Evolutionary conservation across 805 yeast genomes (phyloP).

Genomic region (Nakazawaea sp.): DNA sequence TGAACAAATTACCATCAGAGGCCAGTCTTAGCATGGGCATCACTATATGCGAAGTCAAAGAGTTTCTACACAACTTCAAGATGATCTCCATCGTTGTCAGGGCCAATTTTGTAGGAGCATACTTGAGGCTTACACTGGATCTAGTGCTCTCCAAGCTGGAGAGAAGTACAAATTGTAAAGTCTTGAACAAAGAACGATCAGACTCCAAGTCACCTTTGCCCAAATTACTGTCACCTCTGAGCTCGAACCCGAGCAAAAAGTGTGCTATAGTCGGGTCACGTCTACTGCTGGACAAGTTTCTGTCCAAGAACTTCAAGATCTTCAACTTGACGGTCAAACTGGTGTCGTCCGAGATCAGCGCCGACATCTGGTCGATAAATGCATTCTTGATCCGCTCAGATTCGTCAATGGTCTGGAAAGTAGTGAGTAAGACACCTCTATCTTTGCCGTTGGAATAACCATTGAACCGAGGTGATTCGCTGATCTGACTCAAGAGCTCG

Average conservation of each 20-base stretch:
- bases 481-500: slow-evolving; percentile 42
- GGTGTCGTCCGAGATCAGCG: slow-evolving; percentile 30
- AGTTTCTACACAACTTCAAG: slow-evolving; percentile 51
- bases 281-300: slow-evolving; percentile 35
- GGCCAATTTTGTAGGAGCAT: slow-evolving; percentile 52
- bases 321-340: slow-evolving; percentile 45
- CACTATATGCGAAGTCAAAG: slow-evolving; percentile 43
- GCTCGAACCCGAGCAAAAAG: slow-evolving; percentile 68
- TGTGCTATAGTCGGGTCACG: slow-evolving; percentile 56
- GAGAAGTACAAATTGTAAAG: slow-evolving; percentile 43
- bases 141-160: slow-evolving; percentile 36
- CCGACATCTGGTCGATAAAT: slow-evolving; percentile 60
- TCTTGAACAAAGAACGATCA: slow-evolving; percentile 45
- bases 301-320: slow-evolving; percentile 50
- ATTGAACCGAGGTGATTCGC: slow-evolving; percentile 40
- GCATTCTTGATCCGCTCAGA: slow-evolving; percentile 66
- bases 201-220: slow-evolving; percentile 44
- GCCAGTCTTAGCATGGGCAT: slow-evolving; percentile 45
- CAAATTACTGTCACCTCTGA: slow-evolving; percentile 22
- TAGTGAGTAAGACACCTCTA: slow-evolving; percentile 58
- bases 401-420: slow-evolving; percentile 73
- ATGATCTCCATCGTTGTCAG: slow-evolving; percentile 55
- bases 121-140: slow-evolving; percentile 32
- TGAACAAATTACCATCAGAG: slow-evolving; percentile 34
- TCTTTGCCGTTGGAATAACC: slow-evolving; percentile 17